Base-by-base conservation (phyloP, 106 monocot genomes). In the Dendrobium officinale region DNA sequence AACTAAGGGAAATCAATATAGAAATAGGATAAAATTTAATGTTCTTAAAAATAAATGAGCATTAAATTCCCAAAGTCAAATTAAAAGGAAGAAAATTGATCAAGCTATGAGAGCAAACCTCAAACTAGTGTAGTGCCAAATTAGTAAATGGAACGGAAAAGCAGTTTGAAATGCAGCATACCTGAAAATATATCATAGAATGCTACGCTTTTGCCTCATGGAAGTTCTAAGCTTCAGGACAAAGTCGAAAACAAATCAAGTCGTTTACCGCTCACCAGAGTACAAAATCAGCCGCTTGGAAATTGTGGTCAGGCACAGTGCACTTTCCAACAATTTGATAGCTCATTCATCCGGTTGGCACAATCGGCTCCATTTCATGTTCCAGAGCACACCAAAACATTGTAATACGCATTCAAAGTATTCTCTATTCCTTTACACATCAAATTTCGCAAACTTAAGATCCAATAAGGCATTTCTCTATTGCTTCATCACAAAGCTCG, bases 401-500 rank as follows among this genome's bases (percentile, higher is more conserved):
- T 10, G 7, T 48, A 48, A 48, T 48, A 2, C 3, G 51, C 37
- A 10, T 66, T 15, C 58, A 67, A 67, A 67, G 67, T 67, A 67
- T 22, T 37, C 16, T 37, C 31, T 22, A 29, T 70, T 37, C 33
- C 70, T 26, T 42, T 72, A 42, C 24, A 24, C 22, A 19, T 74
- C 43, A 43, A 80, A 49, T 67, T 37, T 83, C 77, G 61, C 67
- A 42, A 76, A 11, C 56, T 84, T 56, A 66, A 72, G 82, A 64
- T 82, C 77, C 67, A 47, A 73, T 42, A 82, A 80, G 72, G 81
- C 44, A 81, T 75, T 81, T 87, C 73, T 93, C 89, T 64, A 97
- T 73, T 40, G 81, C 81, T 89, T 94, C 94, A 77, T 94, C 91
- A 82, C 94, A 94, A 54, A 97, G 87, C 67, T 91, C 90, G 81